Base-by-base conservation (phyloP, 2,329 filamentous ascomycete species). In the Cladosporium velox region DNA sequence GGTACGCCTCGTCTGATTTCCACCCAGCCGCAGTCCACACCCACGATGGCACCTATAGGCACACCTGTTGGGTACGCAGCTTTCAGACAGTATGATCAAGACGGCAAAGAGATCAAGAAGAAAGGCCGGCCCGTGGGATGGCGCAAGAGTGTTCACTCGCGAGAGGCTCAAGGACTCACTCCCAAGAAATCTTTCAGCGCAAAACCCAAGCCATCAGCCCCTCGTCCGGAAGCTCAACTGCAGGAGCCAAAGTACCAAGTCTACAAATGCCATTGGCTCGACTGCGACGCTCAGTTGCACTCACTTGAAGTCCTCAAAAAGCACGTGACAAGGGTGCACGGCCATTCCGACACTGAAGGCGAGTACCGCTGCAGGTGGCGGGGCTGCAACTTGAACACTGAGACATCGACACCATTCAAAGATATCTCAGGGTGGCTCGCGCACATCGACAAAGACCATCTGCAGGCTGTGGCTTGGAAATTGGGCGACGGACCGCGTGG, bases 251-350 rank as follows among this genome's bases (percentile, higher is more conserved):
- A 74, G 34, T 82, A 79, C 66, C 77, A 79, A 59, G 80, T 85
- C 6, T 90, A 83, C 72, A 79, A 80, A 64, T 90, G 88, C 75
- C 74, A 79, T 51, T 90, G 87, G 88, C 76, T 81, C 61, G 75
- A 77, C 1, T 90, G 88, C 72, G 75, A 76, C 3, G 83, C 85
- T 0, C 81, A 88, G 68, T 77, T 90, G 5, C 88, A 90, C 74
- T 90, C 89, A 69, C 74, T 89, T 15, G 82, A 84, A 10, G 86
- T 84, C 0, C 77, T 90, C 6, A 83, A 83, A 67, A 85, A 85
- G 66, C 88, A 90, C 73, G 75, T 88, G 6, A 73, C 80, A 61
- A 88, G 87, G 70, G 75, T 85, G 4, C 88, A 90, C 70, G 76
- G 78, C 26, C 77, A 76, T 52, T 69, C 74, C 28, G 77, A 74